Evolutionary conservation across 345 rosid species (phyloP).

Genomic region (Salix dunnii): DNA sequence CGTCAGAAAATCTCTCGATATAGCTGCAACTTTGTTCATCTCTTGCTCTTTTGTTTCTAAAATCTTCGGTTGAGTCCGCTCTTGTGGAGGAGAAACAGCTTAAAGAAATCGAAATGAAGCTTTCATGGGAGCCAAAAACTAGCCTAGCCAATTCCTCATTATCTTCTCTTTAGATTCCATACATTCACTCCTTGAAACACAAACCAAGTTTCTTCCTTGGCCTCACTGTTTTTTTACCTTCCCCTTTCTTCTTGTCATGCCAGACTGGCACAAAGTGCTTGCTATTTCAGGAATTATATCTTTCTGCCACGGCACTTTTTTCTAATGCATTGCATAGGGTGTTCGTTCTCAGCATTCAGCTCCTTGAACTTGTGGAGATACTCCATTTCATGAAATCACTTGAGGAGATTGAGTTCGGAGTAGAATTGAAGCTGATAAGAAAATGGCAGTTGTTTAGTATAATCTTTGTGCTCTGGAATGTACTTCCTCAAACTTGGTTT

Average conservation of each 20-base stretch:
- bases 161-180: slow-evolving; percentile 26
- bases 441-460: slow-evolving; percentile 22
- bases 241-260: slow-evolving; percentile 20
- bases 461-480: slow-evolving; percentile 38
- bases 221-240: slow-evolving; percentile 3
- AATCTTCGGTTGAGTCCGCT: slow-evolving; percentile 52
- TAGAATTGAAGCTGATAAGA: slow-evolving; percentile 46
- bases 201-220: slow-evolving; percentile 32
- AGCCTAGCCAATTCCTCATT: slow-evolving; percentile 24
- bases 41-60: slow-evolving; percentile 61
- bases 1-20: slow-evolving; percentile 67
- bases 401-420: slow-evolving; percentile 59
- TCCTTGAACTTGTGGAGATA: slow-evolving; percentile 52
- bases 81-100: slow-evolving; percentile 62
- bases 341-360: slow-evolving; percentile 32
- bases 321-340: slow-evolving; percentile 20
- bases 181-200: slow-evolving; percentile 29
- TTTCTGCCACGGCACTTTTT: slow-evolving; percentile 27
- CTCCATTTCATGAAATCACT: slow-evolving; percentile 62
- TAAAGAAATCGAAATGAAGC: slow-evolving; percentile 45
- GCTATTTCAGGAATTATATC: slow-evolving; percentile 26
- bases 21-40: slow-evolving; percentile 50
- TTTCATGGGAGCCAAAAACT: slow-evolving; percentile 39
- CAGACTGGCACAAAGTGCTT: slow-evolving; percentile 29
- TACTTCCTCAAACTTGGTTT: slow-evolving; percentile 43